A percentile compares a stretch with the other conserved stretches of the same genome.
phyloP scores from a whole-genome alignment of 192 early-diverging fungal genomes.

The Lobosporangium transversale region DNA sequence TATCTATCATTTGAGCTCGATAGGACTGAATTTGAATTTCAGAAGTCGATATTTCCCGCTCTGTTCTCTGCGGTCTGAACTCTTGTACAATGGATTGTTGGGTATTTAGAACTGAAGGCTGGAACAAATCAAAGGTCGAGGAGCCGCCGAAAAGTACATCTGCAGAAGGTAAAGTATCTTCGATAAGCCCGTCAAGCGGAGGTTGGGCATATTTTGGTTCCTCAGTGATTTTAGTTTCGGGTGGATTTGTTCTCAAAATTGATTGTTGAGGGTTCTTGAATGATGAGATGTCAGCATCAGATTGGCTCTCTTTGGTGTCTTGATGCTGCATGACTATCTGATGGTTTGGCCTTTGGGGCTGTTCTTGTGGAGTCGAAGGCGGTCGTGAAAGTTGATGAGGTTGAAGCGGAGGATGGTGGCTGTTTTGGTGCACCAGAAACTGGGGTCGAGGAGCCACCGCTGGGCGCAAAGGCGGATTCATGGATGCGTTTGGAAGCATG shows the following conservation, averaged over 20 bases:
- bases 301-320: no score
- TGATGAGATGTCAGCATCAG: not conserved
- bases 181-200: no score
- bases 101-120: not conserved
- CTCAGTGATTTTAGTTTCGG: not conserved
- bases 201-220: not conserved
- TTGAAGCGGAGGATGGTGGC: not conserved
- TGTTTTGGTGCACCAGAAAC: no score
- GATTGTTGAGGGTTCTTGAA: not conserved
- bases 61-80: not conserved
- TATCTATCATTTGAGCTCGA: no score
- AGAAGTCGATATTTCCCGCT: no score
- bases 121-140: constrained; percentile 7
- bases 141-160: constrained; percentile 31
- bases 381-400: not conserved
- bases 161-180: constrained; percentile 18
- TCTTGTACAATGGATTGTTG: not conserved
- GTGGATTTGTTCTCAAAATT: not conserved
- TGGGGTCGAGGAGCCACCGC: no score
- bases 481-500: not conserved
- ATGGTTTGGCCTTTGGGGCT: not conserved
- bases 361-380: not conserved
- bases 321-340: not conserved
- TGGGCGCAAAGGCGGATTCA: no score
- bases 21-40: no score